Conservation (phyloP, 1,284 basidiomycete species). For the Coriolopsis trogii region DNA sequence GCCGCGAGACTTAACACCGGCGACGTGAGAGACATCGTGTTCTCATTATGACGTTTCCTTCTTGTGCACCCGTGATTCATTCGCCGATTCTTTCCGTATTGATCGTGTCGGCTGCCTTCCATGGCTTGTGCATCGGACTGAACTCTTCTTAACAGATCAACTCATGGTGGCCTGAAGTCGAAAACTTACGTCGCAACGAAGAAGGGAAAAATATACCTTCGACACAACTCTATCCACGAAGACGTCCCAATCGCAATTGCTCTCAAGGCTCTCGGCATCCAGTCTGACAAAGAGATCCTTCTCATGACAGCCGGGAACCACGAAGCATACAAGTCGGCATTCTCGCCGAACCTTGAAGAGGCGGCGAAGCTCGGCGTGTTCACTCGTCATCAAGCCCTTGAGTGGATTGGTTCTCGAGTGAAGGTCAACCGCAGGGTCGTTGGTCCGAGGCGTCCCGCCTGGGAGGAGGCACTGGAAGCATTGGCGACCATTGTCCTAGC, state of each 20-base stretch:
- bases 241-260: constrained; percentile 97
- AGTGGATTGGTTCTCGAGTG: constrained; percentile 93
- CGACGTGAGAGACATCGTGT: too few relatives aligned
- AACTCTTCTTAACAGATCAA: constrained; percentile 63
- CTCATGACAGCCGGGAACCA: constrained; percentile 93
- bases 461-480: constrained; percentile 96
- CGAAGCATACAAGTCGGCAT: constrained; percentile 87
- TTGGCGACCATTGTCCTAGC: constrained; percentile 97
- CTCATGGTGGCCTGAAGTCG: constrained; percentile 96
- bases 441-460: constrained; percentile 82
- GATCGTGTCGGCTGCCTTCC: too few relatives aligned
- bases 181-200: constrained; percentile 98
- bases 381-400: constrained; percentile 92
- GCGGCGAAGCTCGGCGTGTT: constrained; percentile 90
- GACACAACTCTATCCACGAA: constrained; percentile 99
- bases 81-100: too few relatives aligned
- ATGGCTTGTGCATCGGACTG: too few relatives aligned
- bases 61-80: too few relatives aligned
- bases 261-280: constrained; percentile 95
- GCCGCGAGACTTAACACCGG: too few relatives aligned
- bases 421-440: constrained; percentile 85
- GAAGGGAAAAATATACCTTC: constrained; percentile 91
- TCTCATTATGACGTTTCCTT: too few relatives aligned
- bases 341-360: constrained; percentile 94
- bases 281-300: constrained; percentile 98